phyloP scores from a whole-genome alignment of 768 basidiomycete species.

The Calocera cornea region DNA sequence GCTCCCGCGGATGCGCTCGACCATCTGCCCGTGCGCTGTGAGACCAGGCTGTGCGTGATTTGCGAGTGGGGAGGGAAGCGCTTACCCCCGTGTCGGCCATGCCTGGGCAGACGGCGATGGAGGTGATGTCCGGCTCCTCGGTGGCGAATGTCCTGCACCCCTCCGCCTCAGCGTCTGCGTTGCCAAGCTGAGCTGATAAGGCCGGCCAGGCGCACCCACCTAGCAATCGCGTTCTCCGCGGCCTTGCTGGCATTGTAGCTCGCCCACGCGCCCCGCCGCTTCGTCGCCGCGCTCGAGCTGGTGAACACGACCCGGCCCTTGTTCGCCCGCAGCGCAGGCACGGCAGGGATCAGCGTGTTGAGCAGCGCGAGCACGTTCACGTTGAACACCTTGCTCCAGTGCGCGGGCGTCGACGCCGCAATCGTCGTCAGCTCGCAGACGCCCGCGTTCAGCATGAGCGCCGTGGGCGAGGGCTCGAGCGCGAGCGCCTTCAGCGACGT shows the following conservation, averaged over 20 bases:
- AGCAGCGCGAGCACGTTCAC: constrained; percentile 81
- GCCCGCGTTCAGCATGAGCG: constrained; percentile 1
- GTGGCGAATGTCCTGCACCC: constrained; percentile 58
- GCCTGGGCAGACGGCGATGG: constrained; percentile 73
- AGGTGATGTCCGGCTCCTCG: constrained; percentile 62
- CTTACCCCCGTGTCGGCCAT: constrained; percentile 53
- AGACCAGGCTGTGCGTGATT: neutral
- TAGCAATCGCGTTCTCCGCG: constrained; percentile 73
- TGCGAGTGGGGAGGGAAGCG: neutral
- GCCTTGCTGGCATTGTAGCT: constrained; percentile 78
- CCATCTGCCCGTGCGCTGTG: neutral
- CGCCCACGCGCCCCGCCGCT: constrained; percentile 57
- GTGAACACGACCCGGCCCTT: constrained; percentile 61
- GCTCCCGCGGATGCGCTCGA: neutral
- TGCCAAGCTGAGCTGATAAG: too few species aligned
- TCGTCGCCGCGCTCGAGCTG: constrained; percentile 72
- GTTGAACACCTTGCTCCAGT: constrained; percentile 37
- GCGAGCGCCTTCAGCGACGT: neutral
- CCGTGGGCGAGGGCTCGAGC: neutral
- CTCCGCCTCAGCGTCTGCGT: too few species aligned
- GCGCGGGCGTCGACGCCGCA: neutral
- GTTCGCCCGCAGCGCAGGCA: constrained; percentile 51
- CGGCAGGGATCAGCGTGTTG: constrained; percentile 46
- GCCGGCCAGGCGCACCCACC: too few species aligned
- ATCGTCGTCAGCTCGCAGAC: neutral